Base-by-base conservation (phyloP, 2,329 filamentous ascomycete genomes). In the Sporothrix brasiliensis region DNA sequence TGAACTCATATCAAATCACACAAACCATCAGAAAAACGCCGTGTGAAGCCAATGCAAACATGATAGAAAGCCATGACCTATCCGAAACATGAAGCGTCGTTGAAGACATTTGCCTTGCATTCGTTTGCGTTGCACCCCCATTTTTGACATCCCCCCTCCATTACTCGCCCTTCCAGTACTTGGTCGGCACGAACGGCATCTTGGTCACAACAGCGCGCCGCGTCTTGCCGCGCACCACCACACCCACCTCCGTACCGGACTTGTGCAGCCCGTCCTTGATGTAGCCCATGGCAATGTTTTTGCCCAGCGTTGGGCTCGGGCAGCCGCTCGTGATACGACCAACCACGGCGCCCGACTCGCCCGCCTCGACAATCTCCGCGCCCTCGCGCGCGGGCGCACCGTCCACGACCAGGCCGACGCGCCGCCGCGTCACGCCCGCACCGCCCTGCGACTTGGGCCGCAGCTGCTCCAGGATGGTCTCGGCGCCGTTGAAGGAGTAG, bases 251-350 rank as follows among this genome's bases (percentile, higher is more conserved):
- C 0, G 93, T 97, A 13, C 93, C 93, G 44, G 87, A 85, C 85
- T 96, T 96, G 79, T 97, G 92, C 78, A 90, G 81, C 0, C 92
- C 92, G 73, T 92, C 89, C 80, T 89, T 88, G 77, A 97, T 85
- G 78, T 97, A 97, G 0, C 90, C 95, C 95, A 99, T 99, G 70
- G 94, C 93, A 73, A 99, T 94, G 80, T 98, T 97, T 83, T 91
- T 91, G 74, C 90, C 89, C 63, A 97, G 82, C 0, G 91, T 92
- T 2, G 95, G 95, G 77, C 91, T 94, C 0, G 95, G 95, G 74
- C 93, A 92, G 19, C 95, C 95, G 75, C 92, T 97, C 5, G 95
- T 99, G 73, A 99, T 85, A 49, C 84, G 86, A 16, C 95, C 95
- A 69, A 98, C 85, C 75, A 87, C 87, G 67, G 69, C 44, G 56